Evolutionary conservation across 345 rosid genomes (phyloP).

Genomic region (Microcos paniculata): DNA sequence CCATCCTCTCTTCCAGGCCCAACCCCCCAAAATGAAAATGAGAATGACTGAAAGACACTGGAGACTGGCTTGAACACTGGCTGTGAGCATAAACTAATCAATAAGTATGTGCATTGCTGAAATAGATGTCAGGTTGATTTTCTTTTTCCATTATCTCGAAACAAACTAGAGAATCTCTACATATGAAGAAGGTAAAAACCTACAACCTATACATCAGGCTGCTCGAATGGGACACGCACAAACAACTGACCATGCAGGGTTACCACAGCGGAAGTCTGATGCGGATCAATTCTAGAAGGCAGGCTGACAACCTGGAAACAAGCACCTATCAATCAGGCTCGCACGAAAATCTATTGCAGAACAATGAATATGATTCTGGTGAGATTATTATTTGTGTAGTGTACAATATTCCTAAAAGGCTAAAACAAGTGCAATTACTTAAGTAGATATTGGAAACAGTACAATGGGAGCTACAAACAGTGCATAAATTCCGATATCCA

Average conservation of each 20-base stretch:
- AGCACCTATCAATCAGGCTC: not conserved
- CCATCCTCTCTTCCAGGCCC: not conserved
- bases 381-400: not conserved
- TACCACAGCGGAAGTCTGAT: conserved; percentile 69
- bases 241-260: conserved; percentile 70
- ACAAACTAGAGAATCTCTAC: not conserved
- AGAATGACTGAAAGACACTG: not conserved
- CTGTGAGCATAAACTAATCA: not conserved
- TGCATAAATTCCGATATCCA: not conserved
- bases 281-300: conserved; percentile 64
- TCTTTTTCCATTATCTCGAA: not conserved
- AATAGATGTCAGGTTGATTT: not conserved
- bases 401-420: not conserved
- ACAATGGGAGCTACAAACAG: not conserved
- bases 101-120: conserved; percentile 7
- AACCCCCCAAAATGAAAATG: not conserved
- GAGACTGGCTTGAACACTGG: not conserved
- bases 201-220: conserved; percentile 28
- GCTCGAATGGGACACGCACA: conserved; percentile 63
- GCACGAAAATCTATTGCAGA: not conserved
- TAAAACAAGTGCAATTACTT: not conserved
- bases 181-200: not conserved
- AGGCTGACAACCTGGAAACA: conserved; percentile 56
- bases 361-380: not conserved
- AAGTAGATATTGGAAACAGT: not conserved